Base-by-base conservation (phyloP, 345 rosid species). In the Boechera retrofracta region DNA sequence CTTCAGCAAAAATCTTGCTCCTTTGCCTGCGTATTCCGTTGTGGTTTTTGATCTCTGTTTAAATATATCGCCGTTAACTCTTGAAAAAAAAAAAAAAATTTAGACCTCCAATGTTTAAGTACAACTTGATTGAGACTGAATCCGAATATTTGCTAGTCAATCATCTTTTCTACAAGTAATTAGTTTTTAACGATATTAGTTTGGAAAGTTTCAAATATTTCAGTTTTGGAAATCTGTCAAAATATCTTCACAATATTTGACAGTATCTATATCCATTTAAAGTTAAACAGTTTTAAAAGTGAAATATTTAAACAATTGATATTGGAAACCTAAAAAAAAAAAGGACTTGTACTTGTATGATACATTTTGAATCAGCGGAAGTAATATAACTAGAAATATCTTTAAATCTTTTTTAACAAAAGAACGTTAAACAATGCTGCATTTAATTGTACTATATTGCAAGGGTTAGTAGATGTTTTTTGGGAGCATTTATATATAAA, bases 161-260 rank as follows among this genome's bases (percentile, higher is more conserved):
- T 28, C 29, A 28, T 28, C 29, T 28, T 28, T 28, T 28, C 29
- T 28, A 28, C 48, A 44, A 13, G 47, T 42, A 44, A 44, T 12
- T 13, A 45, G 0, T 10, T 41, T 3, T 45, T 44, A 15, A 45
- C 49, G 16, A 45, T 45, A 13, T 5, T 15, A 2, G 55, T 64
- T 45, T 47, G 48, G 18, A 55, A 64, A 35, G 13, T 65, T 65
- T 65, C 29, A 36, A 36, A 24, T 33, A 24, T 63, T 41, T 73
- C 41, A 39, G 45, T 54, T 73, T 16, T 10, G 0, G 4, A 55
- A 65, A 57, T 56, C 21, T 45, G 57, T 74, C 39, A 31, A 15
- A 65, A 65, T 41, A 64, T 64, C 33, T 58, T 59, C 36, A 59
- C 48, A 59, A 59, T 35, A 64, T 64, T 35, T 74, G 35, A 3